Percentiles rank a stretch among this genome's conserved stretches.
These are phyloP conservation scores for Coniochaeta hoffmannii DNA, from an alignment of 2,329 filamentous ascomycete genomes.

Conservation along the genomic window DNA sequence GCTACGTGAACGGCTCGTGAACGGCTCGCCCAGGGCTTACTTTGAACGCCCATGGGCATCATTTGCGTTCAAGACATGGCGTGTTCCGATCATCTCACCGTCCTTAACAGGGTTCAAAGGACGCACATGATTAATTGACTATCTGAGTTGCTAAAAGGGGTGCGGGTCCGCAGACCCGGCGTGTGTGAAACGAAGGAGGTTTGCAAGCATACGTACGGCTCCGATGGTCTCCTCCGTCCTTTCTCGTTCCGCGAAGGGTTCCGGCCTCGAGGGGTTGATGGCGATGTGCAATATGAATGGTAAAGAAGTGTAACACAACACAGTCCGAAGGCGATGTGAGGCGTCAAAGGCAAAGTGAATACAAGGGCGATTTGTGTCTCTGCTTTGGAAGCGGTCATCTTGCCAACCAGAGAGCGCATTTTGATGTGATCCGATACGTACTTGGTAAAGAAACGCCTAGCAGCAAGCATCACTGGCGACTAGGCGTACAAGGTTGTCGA, in stretches of 20 bases:
- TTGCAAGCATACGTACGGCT: not conserved
- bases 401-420: not conserved
- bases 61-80: too few species aligned
- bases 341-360: not conserved
- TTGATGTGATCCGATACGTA: not conserved
- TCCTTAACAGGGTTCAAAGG: not conserved
- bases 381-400: conserved; percentile 4
- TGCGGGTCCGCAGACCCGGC: not conserved
- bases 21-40: too few species aligned
- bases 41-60: too few species aligned
- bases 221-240: not conserved
- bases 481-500: not conserved
- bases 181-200: not conserved
- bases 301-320: not conserved
- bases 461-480: not conserved
- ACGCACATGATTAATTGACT: not conserved
- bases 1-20: too few species aligned
- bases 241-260: not conserved
- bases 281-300: not conserved
- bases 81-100: not conserved
- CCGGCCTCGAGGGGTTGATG: not conserved
- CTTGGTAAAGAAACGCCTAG: not conserved
- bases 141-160: not conserved
- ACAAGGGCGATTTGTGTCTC: not conserved
- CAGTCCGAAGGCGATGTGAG: not conserved